Base-by-base conservation (phyloP, 805 yeast species). In the Cyberlindnera bimundalis region DNA sequence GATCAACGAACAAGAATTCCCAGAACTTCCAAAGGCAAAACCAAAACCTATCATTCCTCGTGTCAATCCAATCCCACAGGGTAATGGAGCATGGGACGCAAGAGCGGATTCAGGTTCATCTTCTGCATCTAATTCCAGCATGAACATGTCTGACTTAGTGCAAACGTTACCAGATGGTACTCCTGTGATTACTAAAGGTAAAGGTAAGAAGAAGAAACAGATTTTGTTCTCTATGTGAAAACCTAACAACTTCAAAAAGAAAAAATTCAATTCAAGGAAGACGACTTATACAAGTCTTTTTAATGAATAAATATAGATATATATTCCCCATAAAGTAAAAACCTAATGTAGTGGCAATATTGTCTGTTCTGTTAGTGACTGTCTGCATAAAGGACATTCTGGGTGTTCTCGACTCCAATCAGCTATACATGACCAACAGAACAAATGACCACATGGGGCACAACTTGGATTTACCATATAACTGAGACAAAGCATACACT, bases 361-460 rank as follows among this genome's bases (percentile, higher is more conserved):
- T 15, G 49, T 28, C 40, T 56, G 61, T 35, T 55, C 59, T 21
- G 70, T 64, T 37, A 87, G 73, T 18, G 67, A 71, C 48, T 83
- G 93, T 39, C 98, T 64, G 57, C 98, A 93, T 20, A 93, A 66
- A 0, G 99, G 98, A 58, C 99, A 91, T 56, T 89, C 96, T 0
- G 88, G 81, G 45, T 75, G 67, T 50, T 89, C 96, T 47, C 87
- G 70, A 43, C 89, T 78, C 98, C 98, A 91, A 52, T 85, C 95
- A 6, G 79, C 71, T 5, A 89, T 79, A 59, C 98, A 91, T 6
- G 68, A 70, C 97, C 98, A 91, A 63, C 99, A 91, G 60, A 86
- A 91, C 13, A 87, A 43, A 60, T 91, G 99, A 0, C 98, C 99
- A 63, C 99, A 91, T 5, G 81, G 76, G 0, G 96, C 88, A 45